These are phyloP conservation scores for Geosmithia putterillii DNA, from an alignment of 2,329 filamentous ascomycete genomes.

Conservation along the genomic window DNA sequence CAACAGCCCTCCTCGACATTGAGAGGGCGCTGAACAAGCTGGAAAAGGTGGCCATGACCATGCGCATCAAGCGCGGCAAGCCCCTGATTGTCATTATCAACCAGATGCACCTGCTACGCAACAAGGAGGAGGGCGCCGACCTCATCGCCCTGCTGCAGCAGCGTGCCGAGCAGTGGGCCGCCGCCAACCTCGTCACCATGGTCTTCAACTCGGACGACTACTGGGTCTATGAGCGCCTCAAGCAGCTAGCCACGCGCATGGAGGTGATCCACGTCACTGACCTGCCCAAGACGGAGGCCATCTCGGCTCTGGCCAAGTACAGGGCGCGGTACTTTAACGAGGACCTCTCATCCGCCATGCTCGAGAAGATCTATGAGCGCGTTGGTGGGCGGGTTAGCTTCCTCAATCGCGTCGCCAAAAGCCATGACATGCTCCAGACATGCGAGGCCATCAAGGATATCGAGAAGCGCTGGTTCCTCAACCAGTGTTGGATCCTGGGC, in stretches of 20 bases:
- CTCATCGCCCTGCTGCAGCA: constrained; percentile 91
- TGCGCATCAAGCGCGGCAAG: constrained; percentile 45
- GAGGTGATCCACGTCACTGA: constrained; percentile 82
- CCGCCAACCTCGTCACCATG: constrained; percentile 77
- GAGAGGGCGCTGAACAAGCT: constrained; percentile 96
- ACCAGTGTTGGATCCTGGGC: constrained; percentile 64
- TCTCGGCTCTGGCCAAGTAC: constrained; percentile 66
- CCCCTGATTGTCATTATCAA: constrained; percentile 93
- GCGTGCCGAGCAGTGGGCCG: constrained; percentile 91
- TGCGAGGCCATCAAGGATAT: constrained; percentile 61
- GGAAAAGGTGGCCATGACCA: constrained; percentile 79
- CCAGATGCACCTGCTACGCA: constrained; percentile 78
- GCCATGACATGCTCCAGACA: constrained; percentile 62
- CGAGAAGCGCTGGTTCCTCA: constrained; percentile 67
- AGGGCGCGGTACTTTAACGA: constrained; percentile 68
- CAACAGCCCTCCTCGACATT: constrained; percentile 85
- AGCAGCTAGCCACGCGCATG: constrained; percentile 87
- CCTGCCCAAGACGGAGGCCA: constrained; percentile 64
- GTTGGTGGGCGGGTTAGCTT: constrained; percentile 85
- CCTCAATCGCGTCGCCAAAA: constrained; percentile 82
- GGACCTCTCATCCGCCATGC: constrained; percentile 33
- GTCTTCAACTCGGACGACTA: constrained; percentile 97
- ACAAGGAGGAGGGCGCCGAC: constrained; percentile 77
- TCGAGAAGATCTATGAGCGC: constrained; percentile 72
- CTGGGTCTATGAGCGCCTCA: constrained; percentile 93